Percentiles rank a stretch among this genome's conserved stretches.
phyloP scores from a whole-genome alignment of 345 rosid genomes.

The Ceriops decandra region DNA sequence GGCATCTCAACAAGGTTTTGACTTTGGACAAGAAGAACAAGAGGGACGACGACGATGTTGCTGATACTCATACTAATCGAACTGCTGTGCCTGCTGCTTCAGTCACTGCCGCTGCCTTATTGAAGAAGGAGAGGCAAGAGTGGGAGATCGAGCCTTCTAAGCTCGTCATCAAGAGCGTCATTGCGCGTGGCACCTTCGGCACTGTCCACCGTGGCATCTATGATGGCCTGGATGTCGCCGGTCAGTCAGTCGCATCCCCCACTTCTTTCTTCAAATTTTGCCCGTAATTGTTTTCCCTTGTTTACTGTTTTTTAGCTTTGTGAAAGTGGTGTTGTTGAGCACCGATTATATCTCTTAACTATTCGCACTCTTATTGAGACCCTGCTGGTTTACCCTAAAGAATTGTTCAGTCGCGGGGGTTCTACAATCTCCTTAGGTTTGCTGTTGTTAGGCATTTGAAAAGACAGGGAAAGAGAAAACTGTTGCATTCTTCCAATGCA shows the following conservation, averaged over 20 bases:
- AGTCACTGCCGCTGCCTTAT: conserved; percentile 9
- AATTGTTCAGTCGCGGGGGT: not conserved
- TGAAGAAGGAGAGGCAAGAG: conserved; percentile 49
- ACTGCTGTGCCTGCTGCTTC: conserved; percentile 8
- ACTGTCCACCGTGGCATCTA: conserved; percentile 96
- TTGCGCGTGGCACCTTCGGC: conserved; percentile 97
- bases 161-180: conserved; percentile 74
- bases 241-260: conserved; percentile 35
- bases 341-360: too few relatives aligned
- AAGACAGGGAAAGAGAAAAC: not conserved
- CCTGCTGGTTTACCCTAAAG: too few relatives aligned
- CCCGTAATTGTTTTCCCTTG: not conserved
- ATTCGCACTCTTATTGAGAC: too few relatives aligned
- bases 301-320: too few relatives aligned
- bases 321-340: too few relatives aligned
- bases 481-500: too few relatives aligned
- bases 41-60: conserved; percentile 34
- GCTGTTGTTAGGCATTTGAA: not conserved
- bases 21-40: conserved; percentile 64
- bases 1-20: conserved; percentile 65
- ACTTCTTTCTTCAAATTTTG: conserved; percentile 7
- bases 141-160: conserved; percentile 98
- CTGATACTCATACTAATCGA: conserved; percentile 1
- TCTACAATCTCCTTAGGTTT: not conserved
- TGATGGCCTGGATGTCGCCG: conserved; percentile 87